Percentiles rank a stretch among this genome's conserved stretches.
Conservation (phyloP, 2,329 filamentous ascomycete genomes). For the Fusarium scirpi region DNA sequence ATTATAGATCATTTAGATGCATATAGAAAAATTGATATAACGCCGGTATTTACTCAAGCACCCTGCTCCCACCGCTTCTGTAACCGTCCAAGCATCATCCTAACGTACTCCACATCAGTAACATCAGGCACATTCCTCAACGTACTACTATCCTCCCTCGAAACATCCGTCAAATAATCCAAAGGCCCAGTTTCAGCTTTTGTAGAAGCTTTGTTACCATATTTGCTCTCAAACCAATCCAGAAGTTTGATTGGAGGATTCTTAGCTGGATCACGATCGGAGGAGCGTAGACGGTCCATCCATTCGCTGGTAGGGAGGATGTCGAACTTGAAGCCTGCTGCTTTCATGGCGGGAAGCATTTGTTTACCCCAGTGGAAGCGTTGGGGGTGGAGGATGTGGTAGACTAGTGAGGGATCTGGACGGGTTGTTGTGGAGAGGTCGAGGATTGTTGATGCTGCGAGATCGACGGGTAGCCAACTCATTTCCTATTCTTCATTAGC, state of each 20-base stretch:
- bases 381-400: slow-evolving; percentile 38
- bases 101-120: slow-evolving; percentile 26
- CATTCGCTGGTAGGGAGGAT: slow-evolving; percentile 58
- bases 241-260: slow-evolving; percentile 67
- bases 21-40: not conserved
- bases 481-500: slow-evolving; percentile 33
- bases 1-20: not conserved
- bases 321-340: slow-evolving; percentile 59
- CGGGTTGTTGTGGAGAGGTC: slow-evolving; percentile 20
- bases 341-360: slow-evolving; percentile 61
- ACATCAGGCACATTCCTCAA: slow-evolving; percentile 36
- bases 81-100: slow-evolving; percentile 27
- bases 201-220: slow-evolving; percentile 31
- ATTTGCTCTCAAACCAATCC: slow-evolving; percentile 60
- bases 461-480: slow-evolving; percentile 40
- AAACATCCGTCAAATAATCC: slow-evolving; percentile 32
- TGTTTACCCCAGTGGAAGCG: slow-evolving; percentile 63
- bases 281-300: slow-evolving; percentile 57
- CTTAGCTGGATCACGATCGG: slow-evolving; percentile 56
- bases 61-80: slow-evolving; percentile 10
- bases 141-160: slow-evolving; percentile 33
- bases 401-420: slow-evolving; percentile 20
- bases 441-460: slow-evolving; percentile 29
- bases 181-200: slow-evolving; percentile 20
- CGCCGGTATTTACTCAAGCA: not conserved